Evolutionary conservation across 1,284 basidiomycete species (phyloP), one percentile per base, ranked within the genome.

Genomic region (Puccinia polysora): DNA sequence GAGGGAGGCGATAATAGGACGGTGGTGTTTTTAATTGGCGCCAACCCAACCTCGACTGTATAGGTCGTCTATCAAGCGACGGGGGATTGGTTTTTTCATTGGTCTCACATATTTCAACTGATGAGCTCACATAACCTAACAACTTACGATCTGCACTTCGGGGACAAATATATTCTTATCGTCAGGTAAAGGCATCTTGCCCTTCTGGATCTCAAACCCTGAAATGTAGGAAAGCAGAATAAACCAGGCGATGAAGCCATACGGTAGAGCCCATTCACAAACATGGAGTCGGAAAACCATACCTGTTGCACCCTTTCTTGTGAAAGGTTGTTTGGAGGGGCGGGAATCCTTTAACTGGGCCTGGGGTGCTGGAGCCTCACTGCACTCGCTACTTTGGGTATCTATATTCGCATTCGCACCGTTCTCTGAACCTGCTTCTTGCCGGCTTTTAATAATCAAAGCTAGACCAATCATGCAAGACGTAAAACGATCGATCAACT

Each of bases 261-360:
- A 45, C 2, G 25, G 30, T 14, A 2, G 36, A 28, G 58, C 23
- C n/a, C 4, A n/a, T n/a, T n/a, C n/a, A n/a, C n/a, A n/a, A n/a
- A 2, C 20, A 45, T 53, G 25, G 38, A 7, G 15, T 23, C 2
- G 4, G 20, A 58, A 23, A 20, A 12, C n/a, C 53, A 47, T 36
- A 68, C 65, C 65, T 23, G 65, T 56, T 3, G 18, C 38, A 3
- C 65, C 53, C 58, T 68, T 68, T 30, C 43, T 56, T 18, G 47
- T 30, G 43, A 68, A 68, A 45, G 65, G 65, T 56, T 68, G 65
- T 36, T 53, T 23, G 8, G 65, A 56, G n/a, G 65, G 53, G 30
- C 49, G 36, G 2, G 53, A 68, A 56, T 68, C 65, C 18, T 45
- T 20, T 15, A 55, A 53, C 38, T 58, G 38, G 2, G 34, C 53